Evolutionary conservation across 148 eudicot species (phyloP), one percentile per base, ranked within the genome.

Genomic region (Silene latifolia): DNA sequence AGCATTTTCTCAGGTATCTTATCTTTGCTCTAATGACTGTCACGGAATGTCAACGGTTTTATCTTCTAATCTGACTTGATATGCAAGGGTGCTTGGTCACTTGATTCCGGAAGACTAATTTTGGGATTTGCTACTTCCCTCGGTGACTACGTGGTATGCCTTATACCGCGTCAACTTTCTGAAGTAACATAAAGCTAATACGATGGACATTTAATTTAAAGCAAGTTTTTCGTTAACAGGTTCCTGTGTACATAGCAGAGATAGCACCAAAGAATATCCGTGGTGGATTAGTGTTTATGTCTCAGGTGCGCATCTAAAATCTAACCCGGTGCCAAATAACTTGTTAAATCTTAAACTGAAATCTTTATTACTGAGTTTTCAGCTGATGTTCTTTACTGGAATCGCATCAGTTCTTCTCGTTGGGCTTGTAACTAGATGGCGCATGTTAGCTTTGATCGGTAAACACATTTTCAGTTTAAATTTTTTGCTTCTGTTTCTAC

Each of bases 191-290:
- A 35, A 21, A 60, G 53, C 29, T 56, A 53, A 46, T 13, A 8
- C 46, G 63, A 21, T 2, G 64, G 42, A 23, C 17, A 64, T 72
- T 23, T 24, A 21, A 64, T 72, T 23, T 24, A 21, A 46, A n/a
- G 53, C 5, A 25, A 59, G 44, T 42, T 57, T 44, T 19, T 29
- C 39, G 66, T 20, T 54, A 51, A 61, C 82, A 89, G 90, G 75
- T 73, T 70, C 81, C 83, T 13, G 75, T 85, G 63, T 89, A 87
- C 72, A 71, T 89, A 58, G 87, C 90, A 19, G 90, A 87, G 69
- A 85, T 87, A 60, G 58, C 92, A 67, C 92, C 92, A 17, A 84
- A 80, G 66, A 80, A 87, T 44, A 59, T 82, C 51, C 85, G 90
- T 42, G 90, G 92, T 62, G 87, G 82, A 1, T 29, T 74, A 47